A percentile compares a stretch with the other conserved stretches of the same genome.
phyloP scores from a whole-genome alignment of 164 flowering plant genomes.

The Vitis vinifera region ASM3070453v1 NC_081810.1:15243501-15244000 shows the following conservation, averaged over 20 bases:
- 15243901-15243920: no score
- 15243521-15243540: constrained; percentile 89
- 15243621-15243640: neutral
- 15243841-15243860: constrained; percentile 76
- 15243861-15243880: constrained; percentile 72
- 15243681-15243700: constrained; percentile 99
- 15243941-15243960: constrained; percentile 5
- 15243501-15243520: constrained; percentile 83
- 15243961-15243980: constrained; percentile 5
- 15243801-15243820: no score
- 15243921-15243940: neutral
- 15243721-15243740: constrained; percentile 88
- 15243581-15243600: no score
- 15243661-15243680: constrained; percentile 96
- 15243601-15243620: no score
- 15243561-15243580: constrained; percentile 64
- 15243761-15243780: no score
- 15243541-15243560: constrained; percentile 69
- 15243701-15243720: constrained; percentile 87
- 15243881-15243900: no score
- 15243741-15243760: constrained; percentile 65
- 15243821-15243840: constrained; percentile 49
- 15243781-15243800: no score
- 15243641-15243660: constrained; percentile 2
- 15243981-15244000: neutral